Percentiles rank a stretch among this genome's conserved stretches.
These are phyloP conservation scores for Dactylellina drechsleri DNA, from an alignment of 2,329 filamentous ascomycete species.

Conservation along the genomic window DNA sequence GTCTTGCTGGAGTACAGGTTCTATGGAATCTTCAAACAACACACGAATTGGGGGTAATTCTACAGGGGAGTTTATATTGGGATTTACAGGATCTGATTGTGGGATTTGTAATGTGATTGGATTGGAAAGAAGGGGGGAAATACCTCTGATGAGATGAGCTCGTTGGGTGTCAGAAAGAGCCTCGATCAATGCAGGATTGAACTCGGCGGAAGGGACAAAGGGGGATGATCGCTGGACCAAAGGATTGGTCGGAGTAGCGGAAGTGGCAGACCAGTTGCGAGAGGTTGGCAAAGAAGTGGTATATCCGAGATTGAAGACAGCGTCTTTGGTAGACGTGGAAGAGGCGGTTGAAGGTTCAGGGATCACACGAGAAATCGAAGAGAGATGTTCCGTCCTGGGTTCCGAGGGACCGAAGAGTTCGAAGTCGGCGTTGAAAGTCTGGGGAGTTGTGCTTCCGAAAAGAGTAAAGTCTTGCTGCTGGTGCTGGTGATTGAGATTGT, in stretches of 20 bases:
- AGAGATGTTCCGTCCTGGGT: constrained; percentile 8
- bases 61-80: background rate
- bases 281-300: constrained; percentile 43
- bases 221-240: constrained; percentile 49
- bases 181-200: constrained; percentile 50
- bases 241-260: constrained; percentile 23
- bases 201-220: constrained; percentile 41
- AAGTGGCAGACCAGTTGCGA: constrained; percentile 34
- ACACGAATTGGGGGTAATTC: constrained; percentile 14
- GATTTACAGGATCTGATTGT: background rate
- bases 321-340: constrained; percentile 23
- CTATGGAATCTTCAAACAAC: constrained; percentile 24
- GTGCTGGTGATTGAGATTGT: background rate
- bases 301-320: constrained; percentile 54
- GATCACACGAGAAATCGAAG: constrained; percentile 27
- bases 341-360: constrained; percentile 23
- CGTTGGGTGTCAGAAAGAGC: constrained; percentile 45
- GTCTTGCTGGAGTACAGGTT: constrained; percentile 42
- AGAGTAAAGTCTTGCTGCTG: too few relatives aligned
- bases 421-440: constrained; percentile 51
- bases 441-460: constrained; percentile 7
- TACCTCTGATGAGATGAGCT: constrained; percentile 46
- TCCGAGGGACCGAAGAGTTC: constrained; percentile 46
- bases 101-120: background rate
- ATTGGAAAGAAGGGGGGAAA: constrained; percentile 15